Evolutionary conservation across 495 filamentous ascomycete genomes (phyloP).

Genomic region (Penicillium atrosanguineum): DNA sequence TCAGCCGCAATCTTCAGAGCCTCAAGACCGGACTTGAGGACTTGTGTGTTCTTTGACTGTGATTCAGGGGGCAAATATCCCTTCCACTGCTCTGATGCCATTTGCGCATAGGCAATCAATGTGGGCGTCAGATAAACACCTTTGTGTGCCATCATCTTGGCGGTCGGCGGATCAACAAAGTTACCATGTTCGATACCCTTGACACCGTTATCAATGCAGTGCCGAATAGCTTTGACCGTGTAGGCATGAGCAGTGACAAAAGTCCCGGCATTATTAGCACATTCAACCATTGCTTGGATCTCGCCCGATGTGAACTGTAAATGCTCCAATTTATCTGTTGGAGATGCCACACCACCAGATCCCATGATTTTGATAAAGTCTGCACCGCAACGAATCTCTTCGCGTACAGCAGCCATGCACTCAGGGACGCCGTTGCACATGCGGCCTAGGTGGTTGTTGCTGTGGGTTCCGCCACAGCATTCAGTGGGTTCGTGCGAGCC

Average conservation of each 20-base stretch:
- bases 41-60: conserved; percentile 44
- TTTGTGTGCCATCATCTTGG: conserved; percentile 44
- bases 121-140: conserved; percentile 52
- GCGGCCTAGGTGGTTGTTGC: conserved; percentile 30
- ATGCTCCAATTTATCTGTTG: conserved; percentile 47
- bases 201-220: conserved; percentile 54
- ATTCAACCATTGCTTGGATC: conserved; percentile 47
- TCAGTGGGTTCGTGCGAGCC: conserved; percentile 30
- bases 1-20: conserved; percentile 43
- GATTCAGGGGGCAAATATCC: conserved; percentile 42
- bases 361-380: conserved; percentile 61
- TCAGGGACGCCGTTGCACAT: conserved; percentile 51
- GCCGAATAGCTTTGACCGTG: conserved; percentile 47
- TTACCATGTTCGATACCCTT: conserved; percentile 58
- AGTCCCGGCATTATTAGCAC: conserved; percentile 43
- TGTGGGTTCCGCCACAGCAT: conserved; percentile 42
- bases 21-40: conserved; percentile 43
- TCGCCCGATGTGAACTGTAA: conserved; percentile 54
- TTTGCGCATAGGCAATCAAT: conserved; percentile 48
- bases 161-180: conserved; percentile 49
- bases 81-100: conserved; percentile 42
- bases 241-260: conserved; percentile 59
- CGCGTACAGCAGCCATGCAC: conserved; percentile 47
- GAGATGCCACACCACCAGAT: conserved; percentile 51
- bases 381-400: conserved; percentile 50